These are phyloP conservation scores for Larix kaempferi DNA, from an alignment of 75 land plant genomes.

Conservation along the genomic window DNA sequence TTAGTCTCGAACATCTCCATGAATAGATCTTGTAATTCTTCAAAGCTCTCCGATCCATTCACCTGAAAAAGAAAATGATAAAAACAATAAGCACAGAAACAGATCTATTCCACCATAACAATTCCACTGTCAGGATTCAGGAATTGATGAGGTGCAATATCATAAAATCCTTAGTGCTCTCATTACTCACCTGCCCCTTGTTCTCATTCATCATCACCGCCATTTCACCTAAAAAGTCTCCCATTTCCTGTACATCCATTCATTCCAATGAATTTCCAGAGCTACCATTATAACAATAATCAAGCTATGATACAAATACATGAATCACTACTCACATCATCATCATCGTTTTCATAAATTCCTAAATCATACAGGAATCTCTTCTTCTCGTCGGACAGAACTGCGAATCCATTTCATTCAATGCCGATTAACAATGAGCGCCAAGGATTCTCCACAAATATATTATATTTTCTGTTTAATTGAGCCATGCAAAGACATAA, in stretches of 20 bases:
- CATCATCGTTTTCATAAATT: slow-evolving; percentile 39
- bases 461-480: neutral
- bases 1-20: slow-evolving; percentile 41
- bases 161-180: neutral
- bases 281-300: neutral
- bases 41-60: slow-evolving; percentile 40
- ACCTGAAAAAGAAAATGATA: slow-evolving; percentile 23
- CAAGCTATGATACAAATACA: neutral
- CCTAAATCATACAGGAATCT: slow-evolving; percentile 65
- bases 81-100: neutral
- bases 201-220: slow-evolving; percentile 54
- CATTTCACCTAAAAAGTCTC: slow-evolving; percentile 63
- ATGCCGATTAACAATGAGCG: neutral
- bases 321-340: slow-evolving; percentile 14
- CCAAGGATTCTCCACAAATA: neutral
- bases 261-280: neutral
- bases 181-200: slow-evolving; percentile 24
- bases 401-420: slow-evolving; percentile 10
- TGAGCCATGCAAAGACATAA: neutral
- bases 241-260: slow-evolving; percentile 48
- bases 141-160: neutral
- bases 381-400: slow-evolving; percentile 57
- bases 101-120: neutral
- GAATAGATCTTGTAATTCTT: slow-evolving; percentile 53
- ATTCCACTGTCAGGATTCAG: neutral